These are phyloP conservation scores for Carex sylvatica DNA, from an alignment of 202 grass and related monocot genomes.

Conservation along the genomic window DNA sequence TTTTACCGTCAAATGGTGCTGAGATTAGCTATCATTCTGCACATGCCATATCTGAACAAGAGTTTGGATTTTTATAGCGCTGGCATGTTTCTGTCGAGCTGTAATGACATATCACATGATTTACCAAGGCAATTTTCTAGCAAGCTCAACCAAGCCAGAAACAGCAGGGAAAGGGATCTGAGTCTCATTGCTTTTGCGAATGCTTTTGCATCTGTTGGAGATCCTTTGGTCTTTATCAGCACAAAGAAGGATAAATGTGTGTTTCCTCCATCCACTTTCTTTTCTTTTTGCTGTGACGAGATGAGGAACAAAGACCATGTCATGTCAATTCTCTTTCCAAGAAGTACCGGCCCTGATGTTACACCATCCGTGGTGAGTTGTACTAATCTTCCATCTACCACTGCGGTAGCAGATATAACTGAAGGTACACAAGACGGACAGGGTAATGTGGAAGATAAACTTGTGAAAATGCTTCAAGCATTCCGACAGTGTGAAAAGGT, in stretches of 20 bases:
- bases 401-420: neutral
- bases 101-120: conserved; percentile 19
- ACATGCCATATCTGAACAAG: conserved; percentile 36
- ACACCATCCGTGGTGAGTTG: neutral
- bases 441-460: neutral
- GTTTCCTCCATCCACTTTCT: conserved; percentile 30
- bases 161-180: neutral
- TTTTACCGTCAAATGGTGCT: conserved; percentile 29
- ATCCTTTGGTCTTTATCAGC: conserved; percentile 10
- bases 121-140: conserved; percentile 37
- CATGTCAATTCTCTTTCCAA: conserved; percentile 36
- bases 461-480: conserved; percentile 1
- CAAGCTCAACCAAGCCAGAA: conserved; percentile 24
- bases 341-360: neutral
- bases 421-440: neutral
- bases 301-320: conserved; percentile 38
- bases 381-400: neutral
- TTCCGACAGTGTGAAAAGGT: conserved; percentile 2
- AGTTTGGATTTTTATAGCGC: conserved; percentile 21
- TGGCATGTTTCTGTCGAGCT: conserved; percentile 10
- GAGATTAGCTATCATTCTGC: conserved; percentile 48
- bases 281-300: conserved; percentile 29
- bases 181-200: conserved; percentile 45
- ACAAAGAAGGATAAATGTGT: neutral
- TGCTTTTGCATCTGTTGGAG: neutral